phyloP scores from a whole-genome alignment of 106 monocot species.

The Platanthera guangdongensis region DNA sequence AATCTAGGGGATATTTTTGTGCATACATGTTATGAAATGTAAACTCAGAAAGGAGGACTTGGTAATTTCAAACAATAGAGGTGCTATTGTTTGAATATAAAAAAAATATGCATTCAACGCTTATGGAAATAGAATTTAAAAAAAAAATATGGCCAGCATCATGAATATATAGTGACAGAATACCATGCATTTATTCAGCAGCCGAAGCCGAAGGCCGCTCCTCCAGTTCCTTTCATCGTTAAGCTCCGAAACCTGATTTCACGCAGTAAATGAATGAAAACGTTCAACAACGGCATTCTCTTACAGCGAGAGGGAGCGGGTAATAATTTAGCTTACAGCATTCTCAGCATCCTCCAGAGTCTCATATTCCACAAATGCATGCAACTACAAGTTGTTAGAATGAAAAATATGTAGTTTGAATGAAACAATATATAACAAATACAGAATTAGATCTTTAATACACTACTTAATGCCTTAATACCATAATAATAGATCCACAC shows the following conservation, averaged over 20 bases:
- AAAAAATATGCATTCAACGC: not conserved
- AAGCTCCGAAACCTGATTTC: slow-evolving; percentile 58
- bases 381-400: slow-evolving; percentile 41
- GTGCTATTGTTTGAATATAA: no score
- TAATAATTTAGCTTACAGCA: slow-evolving; percentile 56
- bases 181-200: slow-evolving; percentile 78
- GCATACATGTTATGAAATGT: no score
- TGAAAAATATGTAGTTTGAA: not conserved
- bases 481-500: no score
- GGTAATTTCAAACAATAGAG: no score
- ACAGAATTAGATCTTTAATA: not conserved
- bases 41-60: no score
- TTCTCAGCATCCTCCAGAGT: slow-evolving; percentile 72
- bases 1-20: no score
- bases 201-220: slow-evolving; percentile 79
- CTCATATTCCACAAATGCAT: slow-evolving; percentile 97
- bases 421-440: no score
- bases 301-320: not conserved
- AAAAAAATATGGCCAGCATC: no score
- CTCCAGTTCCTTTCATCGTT: slow-evolving; percentile 92
- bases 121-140: not conserved
- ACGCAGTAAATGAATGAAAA: not conserved
- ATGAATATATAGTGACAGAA: not conserved
- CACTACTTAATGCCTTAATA: no score
- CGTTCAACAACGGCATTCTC: no score